Base-by-base conservation (phyloP, 306 rosid genomes). In the Trifolium dubium region DNA sequence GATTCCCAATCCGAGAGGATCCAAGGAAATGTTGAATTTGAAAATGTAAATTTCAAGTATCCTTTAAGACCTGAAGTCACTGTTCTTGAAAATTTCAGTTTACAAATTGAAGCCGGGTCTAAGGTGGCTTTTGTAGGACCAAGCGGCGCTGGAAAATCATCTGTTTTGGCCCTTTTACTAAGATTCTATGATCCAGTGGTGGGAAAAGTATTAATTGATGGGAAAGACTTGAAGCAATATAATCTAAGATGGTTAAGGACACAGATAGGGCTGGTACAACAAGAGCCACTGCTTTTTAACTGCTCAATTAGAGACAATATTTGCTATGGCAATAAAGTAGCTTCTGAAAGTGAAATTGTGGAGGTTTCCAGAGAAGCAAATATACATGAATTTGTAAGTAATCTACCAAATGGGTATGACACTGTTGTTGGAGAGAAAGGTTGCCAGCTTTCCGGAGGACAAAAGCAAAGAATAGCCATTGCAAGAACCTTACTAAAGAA, bases 401-500 rank as follows among this genome's bases (percentile, higher is more conserved):
- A 66, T 65, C 79, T 92, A 54, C 98, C 98, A 34, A 80, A 90
- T 69, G 94, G 94, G 64, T 90, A 88, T 70, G 76, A 84, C 77
- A 92, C 94, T 15, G 79, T 85, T 31, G 96, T 90, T 78, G 96
- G 94, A 65, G 90, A 92, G 72, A 90, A 80, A 79, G 98, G 96
- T 3, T 87, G 96, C 75, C 96, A 92, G 82, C 92, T 92, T 59
- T 92, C 98, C 37, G 94, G 98, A 40, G 98, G 96, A 69, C 98
- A 92, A 77, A 92, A 90, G 83, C 98, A 92, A 75, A 89, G 98
- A 87, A 83, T 90, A 78, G 98, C 92, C 73, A 92, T 88, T 69
- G 91, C 96, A 59, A 90, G 96, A 86, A 84, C 98, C 51, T 73
- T 92, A 72, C 63, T 88, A 59, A 89, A 92, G 85, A 88, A 77